A percentile compares a stretch with the other conserved stretches of the same genome.
Evolutionary conservation across 768 basidiomycete species (phyloP).

Genomic region (Sporobolomyces pararoseus): DNA sequence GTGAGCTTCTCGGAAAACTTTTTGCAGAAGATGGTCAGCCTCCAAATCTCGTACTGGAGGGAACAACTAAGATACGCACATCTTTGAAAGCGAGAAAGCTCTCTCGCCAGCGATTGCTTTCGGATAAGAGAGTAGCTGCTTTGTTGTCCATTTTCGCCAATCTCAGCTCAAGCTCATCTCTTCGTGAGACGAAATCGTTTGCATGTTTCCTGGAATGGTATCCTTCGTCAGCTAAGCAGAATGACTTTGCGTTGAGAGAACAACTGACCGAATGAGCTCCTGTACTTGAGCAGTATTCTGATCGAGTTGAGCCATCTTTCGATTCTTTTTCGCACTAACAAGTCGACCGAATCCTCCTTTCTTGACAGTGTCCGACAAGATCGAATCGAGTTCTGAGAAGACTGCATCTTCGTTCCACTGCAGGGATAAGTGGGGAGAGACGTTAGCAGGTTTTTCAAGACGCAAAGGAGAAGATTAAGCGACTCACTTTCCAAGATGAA

Average conservation of each 20-base stretch:
- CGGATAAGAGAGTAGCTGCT: conserved; percentile 11
- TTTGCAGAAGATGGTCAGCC: background rate
- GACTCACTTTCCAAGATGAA: conserved; percentile 22
- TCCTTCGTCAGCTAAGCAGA: too few species aligned
- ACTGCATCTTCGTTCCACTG: conserved; percentile 35
- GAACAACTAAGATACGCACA: background rate
- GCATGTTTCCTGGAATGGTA: conserved; percentile 65
- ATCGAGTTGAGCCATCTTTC: conserved; percentile 4
- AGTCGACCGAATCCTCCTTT: conserved; percentile 21
- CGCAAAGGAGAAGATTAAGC: background rate
- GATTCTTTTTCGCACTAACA: background rate
- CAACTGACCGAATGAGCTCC: conserved; percentile 22
- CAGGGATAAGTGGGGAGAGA: background rate
- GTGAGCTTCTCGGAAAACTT: background rate
- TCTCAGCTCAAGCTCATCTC: conserved; percentile 55
- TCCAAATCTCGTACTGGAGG: background rate
- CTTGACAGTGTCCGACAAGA: conserved; percentile 3
- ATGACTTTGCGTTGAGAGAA: too few species aligned
- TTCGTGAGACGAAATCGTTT: conserved; percentile 87
- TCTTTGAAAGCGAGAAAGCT: conserved; percentile 19
- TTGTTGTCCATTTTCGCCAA: conserved; percentile 16
- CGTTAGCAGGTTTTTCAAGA: background rate
- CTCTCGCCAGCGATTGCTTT: conserved; percentile 22
- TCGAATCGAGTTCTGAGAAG: conserved; percentile 19
- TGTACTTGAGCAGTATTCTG: conserved; percentile 26